Percentiles rank a stretch among this genome's conserved stretches.
phyloP scores from a whole-genome alignment of 2,329 filamentous ascomycete genomes.

The Trichoderma hamatum region DNA sequence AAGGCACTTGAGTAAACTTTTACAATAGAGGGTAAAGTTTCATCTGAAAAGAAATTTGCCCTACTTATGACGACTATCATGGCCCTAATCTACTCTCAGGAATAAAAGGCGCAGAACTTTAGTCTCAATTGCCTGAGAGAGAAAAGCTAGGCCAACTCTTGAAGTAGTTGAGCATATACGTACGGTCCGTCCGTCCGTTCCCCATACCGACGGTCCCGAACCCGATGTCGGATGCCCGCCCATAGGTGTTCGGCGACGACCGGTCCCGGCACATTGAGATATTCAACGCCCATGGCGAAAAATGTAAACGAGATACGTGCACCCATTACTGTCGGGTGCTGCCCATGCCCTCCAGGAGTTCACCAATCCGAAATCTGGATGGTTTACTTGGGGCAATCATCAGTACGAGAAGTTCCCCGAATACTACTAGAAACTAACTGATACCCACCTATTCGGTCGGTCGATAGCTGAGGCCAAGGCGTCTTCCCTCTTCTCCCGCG shows the following conservation, averaged over 20 bases:
- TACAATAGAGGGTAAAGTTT: not conserved
- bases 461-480: not conserved
- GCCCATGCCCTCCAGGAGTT: not conserved
- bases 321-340: not conserved
- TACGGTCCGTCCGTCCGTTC: conserved; percentile 1
- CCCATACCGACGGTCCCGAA: conserved; percentile 15
- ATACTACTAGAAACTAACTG: not conserved
- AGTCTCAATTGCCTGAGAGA: not conserved
- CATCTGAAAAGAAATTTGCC: not conserved
- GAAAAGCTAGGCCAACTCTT: not conserved
- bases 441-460: not conserved
- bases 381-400: not conserved
- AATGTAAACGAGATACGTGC: not conserved
- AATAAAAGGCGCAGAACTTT: not conserved
- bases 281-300: not conserved
- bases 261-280: not conserved
- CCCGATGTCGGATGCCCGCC: conserved; percentile 13
- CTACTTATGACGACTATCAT: not conserved
- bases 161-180: not conserved
- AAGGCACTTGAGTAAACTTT: not conserved
- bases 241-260: conserved; percentile 1
- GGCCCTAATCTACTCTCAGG: not conserved
- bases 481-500: not conserved
- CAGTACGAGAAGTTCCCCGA: not conserved
- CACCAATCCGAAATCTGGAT: not conserved